Conservation (phyloP, 257 asterid genomes). For the Cynanchum wilfordii region DNA sequence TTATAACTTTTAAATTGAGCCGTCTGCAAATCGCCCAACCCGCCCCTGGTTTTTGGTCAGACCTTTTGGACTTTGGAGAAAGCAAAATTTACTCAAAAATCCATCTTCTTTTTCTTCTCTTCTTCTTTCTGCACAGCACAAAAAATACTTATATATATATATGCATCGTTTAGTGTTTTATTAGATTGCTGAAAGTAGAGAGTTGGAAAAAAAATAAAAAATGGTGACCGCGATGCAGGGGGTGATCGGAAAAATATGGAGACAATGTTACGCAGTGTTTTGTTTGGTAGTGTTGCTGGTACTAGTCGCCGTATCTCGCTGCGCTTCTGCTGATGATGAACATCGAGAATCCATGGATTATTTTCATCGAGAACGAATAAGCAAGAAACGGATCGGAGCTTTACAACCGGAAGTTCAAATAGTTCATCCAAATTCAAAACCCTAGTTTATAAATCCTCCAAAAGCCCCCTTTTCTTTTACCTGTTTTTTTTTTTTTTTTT, state of each 20-base stretch:
- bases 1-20: too few species aligned
- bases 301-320: conserved; percentile 28
- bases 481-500: neutral
- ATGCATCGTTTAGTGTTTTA: too few species aligned
- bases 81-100: too few species aligned
- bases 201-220: neutral
- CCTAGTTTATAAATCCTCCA: too few species aligned
- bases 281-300: conserved; percentile 41
- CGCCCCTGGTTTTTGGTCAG: too few species aligned
- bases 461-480: too few species aligned
- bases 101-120: too few species aligned
- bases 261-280: conserved; percentile 42
- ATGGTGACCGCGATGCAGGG: conserved; percentile 27
- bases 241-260: conserved; percentile 31
- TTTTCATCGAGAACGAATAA: neutral
- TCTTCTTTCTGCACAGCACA: neutral
- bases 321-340: neutral
- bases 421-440: too few species aligned
- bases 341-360: conserved; percentile 8
- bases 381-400: conserved; percentile 3
- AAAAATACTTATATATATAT: too few species aligned
- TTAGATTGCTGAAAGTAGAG: too few species aligned
- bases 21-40: too few species aligned
- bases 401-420: neutral
- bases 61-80: too few species aligned